Evolutionary conservation across 176 grass and related monocot genomes (phyloP), one percentile per base, ranked within the genome.

Genomic region (Tillandsia fasciculata): DNA sequence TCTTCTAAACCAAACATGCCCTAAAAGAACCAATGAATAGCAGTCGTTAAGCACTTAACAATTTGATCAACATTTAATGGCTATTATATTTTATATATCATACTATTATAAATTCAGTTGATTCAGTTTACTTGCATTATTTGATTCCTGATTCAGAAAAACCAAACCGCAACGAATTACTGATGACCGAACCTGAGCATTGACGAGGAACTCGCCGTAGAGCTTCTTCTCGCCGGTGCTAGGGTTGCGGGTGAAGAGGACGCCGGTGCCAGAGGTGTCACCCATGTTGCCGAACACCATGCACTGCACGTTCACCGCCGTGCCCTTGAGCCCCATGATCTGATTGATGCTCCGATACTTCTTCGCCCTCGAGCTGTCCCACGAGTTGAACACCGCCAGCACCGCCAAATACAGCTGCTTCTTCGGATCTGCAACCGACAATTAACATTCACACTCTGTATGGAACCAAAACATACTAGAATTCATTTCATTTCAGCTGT

Each of bases 241-340:
- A 10, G 95, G 95, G 26, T 90, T 94, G 54, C 95, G 74, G 14
- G 95, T 99, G 78, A 99, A 99, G 66, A 99, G 87, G 14, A 99
- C 95, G n/a, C 95, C 95, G 0, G 95, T 99, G 1, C 95, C 95
- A 3, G 95, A 99, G 22, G 87, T 90, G 77, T 88, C 71, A 3
- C 95, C 95, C 95, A 99, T 99, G 87, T 99, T 99, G 17, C 95
- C 95, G 59, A 90, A 99, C 72, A 99, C 95, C 95, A 99, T 99
- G 72, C 68, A 85, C 80, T 99, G 95, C 49, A 99, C 87, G 70
- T 99, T 99, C 4, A 99, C 95, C 7, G 95, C 95, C 8, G 95
- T 99, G 47, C 95, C 95, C 61, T 42, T 78, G 12, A 99, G 77
- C 29, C 90, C 87, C 2, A 77, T 93, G 79, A 99, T 99, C 75